Conservation (phyloP, 2,329 filamentous ascomycete genomes). For the Nemania serpens region DNA sequence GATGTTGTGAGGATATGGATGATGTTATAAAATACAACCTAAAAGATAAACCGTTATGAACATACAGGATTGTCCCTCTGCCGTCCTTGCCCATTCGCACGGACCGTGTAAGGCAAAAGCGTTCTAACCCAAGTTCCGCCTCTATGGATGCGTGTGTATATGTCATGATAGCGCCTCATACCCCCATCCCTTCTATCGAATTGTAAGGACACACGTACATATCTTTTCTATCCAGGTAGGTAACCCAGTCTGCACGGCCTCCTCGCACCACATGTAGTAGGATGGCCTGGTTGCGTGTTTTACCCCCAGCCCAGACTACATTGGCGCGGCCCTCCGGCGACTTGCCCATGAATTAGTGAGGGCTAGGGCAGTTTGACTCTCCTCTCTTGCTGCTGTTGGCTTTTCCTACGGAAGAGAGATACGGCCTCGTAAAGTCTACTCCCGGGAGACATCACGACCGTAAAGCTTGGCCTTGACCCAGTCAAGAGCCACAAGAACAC, state of each 20-base stretch:
- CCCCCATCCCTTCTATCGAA: constrained; percentile 16
- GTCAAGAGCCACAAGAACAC: constrained; percentile 88
- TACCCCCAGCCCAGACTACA: constrained; percentile 5
- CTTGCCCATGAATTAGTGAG: background rate
- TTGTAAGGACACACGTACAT: constrained; percentile 16
- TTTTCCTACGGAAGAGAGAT: background rate
- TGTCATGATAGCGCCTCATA: constrained; percentile 6
- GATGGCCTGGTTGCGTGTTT: background rate
- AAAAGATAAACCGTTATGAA: constrained; percentile 1
- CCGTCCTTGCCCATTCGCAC: constrained; percentile 4
- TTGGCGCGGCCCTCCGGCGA: background rate
- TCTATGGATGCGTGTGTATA: constrained; percentile 9
- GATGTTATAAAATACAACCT: constrained; percentile 19
- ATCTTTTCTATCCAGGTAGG: background rate
- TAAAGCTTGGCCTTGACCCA: constrained; percentile 98
- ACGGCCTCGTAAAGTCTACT: constrained; percentile 53
- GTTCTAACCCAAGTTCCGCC: constrained; percentile 12
- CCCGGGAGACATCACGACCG: constrained; percentile 89
- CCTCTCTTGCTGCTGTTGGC: background rate
- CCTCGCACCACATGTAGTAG: background rate
- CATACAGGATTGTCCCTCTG: background rate
- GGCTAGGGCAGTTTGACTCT: background rate
- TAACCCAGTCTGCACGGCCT: background rate
- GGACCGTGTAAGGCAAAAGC: constrained; percentile 4
- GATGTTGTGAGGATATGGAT: constrained; percentile 2